Evolutionary conservation across 257 asterid genomes (phyloP), one percentile per base, ranked within the genome.

Genomic region (Handroanthus guayacan): DNA sequence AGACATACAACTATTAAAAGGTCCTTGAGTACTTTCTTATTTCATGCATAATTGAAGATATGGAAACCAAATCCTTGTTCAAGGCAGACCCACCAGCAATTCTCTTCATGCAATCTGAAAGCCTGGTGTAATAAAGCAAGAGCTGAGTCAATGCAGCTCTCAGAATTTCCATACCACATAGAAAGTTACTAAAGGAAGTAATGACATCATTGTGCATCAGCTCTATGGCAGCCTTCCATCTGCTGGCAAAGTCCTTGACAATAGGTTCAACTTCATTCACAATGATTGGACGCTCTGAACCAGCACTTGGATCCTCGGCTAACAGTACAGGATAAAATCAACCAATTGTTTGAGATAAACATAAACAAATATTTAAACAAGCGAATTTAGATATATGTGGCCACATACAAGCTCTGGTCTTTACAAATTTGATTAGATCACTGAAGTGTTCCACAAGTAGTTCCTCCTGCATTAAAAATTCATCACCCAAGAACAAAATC

Each of bases 171-270:
- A 95, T 93, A 5, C 99, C 98, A 60, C 98, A 91, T 3, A 93
- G 79, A 62, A 95, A 93, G 91, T 93, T 95, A 83, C 98, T 95
- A 75, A 93, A 95, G 36, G 97, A 93, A 68, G 90, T 93, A 31
- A 95, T 95, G 55, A 95, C 97, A 37, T 91, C 98, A 52, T 86
- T 93, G 89, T 95, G 98, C 98, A 95, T 95, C 82, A 93, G 89
- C 84, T 95, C 99, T 75, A 95, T 93, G 6, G 98, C 98, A 62
- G 86, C 83, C 86, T 93, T 95, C 99, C 99, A 95, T 82, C 97
- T 83, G 86, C 93, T 87, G 12, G 82, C 97, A 62, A 95, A 95
- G 89, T 95, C 97, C 87, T 95, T 95, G 4, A 95, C 92, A 12
- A 95, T 86, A 6, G 91, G 96, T 88, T 93, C 99, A 2, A 95